These are phyloP conservation scores for Alternaria metachromatica DNA, from an alignment of 2,329 filamentous ascomycete genomes.

Conservation along the genomic window DNA sequence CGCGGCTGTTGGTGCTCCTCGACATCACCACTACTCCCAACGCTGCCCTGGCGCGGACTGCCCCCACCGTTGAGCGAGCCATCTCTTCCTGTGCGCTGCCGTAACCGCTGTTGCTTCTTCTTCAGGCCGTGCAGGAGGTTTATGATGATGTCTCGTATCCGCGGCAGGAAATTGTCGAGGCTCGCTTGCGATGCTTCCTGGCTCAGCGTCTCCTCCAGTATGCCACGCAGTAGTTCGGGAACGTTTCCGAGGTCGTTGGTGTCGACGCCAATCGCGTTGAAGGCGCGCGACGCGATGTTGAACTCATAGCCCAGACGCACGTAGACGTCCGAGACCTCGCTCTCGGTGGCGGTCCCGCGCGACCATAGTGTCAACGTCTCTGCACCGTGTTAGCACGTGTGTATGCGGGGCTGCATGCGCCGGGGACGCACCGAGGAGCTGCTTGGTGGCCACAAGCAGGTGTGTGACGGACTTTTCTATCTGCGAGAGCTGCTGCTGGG, in stretches of 20 bases:
- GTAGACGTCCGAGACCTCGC: conserved; percentile 97
- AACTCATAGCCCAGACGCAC: conserved; percentile 98
- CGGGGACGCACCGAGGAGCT: conserved; percentile 67
- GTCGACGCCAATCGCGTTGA: conserved; percentile 95
- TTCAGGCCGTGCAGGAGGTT: conserved; percentile 95
- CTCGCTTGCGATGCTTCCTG: conserved; percentile 95
- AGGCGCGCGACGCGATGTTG: conserved; percentile 97
- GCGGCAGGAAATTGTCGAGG: conserved; percentile 89
- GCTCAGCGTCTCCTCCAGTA: conserved; percentile 93
- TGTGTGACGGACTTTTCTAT: conserved; percentile 97
- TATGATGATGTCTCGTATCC: conserved; percentile 98
- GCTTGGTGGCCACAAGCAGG: conserved; percentile 95
- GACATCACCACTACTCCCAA: conserved; percentile 38
- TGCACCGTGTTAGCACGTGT: conserved; percentile 23
- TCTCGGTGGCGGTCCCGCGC: conserved; percentile 86
- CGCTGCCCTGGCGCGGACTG: conserved; percentile 49
- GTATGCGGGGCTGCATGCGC: conserved; percentile 4
- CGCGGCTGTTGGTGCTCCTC: conserved; percentile 53
- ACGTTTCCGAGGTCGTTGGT: conserved; percentile 94
- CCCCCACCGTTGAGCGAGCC: conserved; percentile 49
- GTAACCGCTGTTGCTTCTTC: conserved; percentile 90
- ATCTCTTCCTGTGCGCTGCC: conserved; percentile 62
- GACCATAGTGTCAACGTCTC: conserved; percentile 99
- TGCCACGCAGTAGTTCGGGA: conserved; percentile 85
- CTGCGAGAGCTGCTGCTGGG: conserved; percentile 82